Evolutionary conservation across 75 land plant genomes (phyloP), one percentile per base, ranked within the genome.

Genomic region (Adiantum capillusveneris): DNA sequence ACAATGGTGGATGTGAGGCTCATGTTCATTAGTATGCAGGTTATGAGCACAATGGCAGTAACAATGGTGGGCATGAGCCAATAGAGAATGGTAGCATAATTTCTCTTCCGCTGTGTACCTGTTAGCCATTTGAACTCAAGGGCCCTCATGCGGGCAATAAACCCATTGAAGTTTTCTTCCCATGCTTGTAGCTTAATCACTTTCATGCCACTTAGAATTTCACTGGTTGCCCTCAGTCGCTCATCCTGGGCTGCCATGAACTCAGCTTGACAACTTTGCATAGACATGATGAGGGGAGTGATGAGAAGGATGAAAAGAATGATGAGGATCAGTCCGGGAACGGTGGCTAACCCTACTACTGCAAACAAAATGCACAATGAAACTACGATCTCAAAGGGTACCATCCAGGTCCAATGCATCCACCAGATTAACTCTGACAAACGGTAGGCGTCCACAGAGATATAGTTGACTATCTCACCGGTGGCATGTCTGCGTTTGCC

Each of bases 401-500:
- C 60, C 31, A 61, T 43, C 75, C 75, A 72, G 0, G 51, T 29
- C 52, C 50, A 56, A 53, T 72, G 75, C 12, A 72, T 6, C 75
- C 75, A 72, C 56, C 48, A 65, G 24, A 55, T 9, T 14, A 65
- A 48, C 57, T 72, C 73, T 24, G 67, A 67, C 6, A 70, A 44
- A 6, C 67, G 73, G 44, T 70, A 63, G 0, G 67, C 67, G 54
- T 72, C 75, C 24, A 72, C 75, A 26, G 69, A 20, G 53, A 72
- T 65, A 26, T 72, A 72, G 49, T 62, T 72, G 31, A 72, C 75
- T 41, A 72, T 55, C 58, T 65, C 75, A 36, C 75, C 75, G 17
- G 59, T 44, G 11, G 75, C 62, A 44, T 72, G 75, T 14, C 55
- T 65, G 18, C 58, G 57, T 53, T 44, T 65, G 7, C 69, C 68